phyloP scores from a whole-genome alignment of 345 rosid genomes.

The Excoecaria agallocha region DNA sequence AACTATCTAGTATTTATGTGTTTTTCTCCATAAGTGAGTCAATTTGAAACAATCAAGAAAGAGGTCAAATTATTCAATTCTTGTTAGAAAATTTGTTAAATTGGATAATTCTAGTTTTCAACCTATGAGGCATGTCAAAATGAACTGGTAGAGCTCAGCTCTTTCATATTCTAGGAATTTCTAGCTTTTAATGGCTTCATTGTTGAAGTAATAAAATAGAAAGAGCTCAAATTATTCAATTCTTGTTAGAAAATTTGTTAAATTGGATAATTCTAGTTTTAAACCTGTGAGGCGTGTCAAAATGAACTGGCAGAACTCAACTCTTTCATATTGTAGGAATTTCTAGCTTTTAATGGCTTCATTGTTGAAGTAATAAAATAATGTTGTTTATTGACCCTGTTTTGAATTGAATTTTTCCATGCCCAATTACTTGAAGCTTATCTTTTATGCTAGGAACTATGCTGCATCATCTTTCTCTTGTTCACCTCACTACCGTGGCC shows the following conservation, averaged over 20 bases:
- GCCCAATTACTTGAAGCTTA: not conserved
- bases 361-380: too few relatives aligned
- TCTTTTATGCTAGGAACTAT: not conserved
- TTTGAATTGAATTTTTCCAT: not conserved
- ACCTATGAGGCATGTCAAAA: not conserved
- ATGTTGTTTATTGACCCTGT: not conserved
- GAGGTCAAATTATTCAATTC: not conserved
- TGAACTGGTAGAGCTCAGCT: not conserved
- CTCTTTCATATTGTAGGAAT: too few relatives aligned
- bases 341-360: too few relatives aligned
- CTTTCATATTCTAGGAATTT: not conserved
- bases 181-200: not conserved
- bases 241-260: too few relatives aligned
- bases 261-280: too few relatives aligned
- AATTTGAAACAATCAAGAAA: not conserved
- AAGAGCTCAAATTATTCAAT: too few relatives aligned
- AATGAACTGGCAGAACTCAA: too few relatives aligned
- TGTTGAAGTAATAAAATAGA: too few relatives aligned
- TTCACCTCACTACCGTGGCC: not conserved
- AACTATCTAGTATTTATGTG: not conserved
- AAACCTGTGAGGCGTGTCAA: too few relatives aligned
- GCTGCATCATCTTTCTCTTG: not conserved
- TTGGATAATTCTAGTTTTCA: not conserved
- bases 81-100: not conserved
- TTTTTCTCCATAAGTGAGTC: not conserved